Percentiles rank a stretch among this genome's conserved stretches.
phyloP scores from a whole-genome alignment of 1,139 yeast genomes.

The Suhomyces yuchorum region DNA sequence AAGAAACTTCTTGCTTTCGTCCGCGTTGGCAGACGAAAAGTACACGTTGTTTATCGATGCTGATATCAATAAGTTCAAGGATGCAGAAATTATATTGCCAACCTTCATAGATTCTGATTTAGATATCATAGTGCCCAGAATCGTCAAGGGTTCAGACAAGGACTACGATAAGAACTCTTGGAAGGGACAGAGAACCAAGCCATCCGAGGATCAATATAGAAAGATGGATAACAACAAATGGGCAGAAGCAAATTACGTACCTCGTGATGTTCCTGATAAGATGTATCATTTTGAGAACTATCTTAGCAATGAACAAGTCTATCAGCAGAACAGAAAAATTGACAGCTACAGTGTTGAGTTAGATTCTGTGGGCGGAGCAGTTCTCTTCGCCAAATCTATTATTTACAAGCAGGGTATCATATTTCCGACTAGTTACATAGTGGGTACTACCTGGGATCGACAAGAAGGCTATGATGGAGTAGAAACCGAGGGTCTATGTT shows the following conservation, averaged over 20 bases:
- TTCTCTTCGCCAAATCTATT: slow-evolving; percentile 43
- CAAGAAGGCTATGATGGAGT: slow-evolving; percentile 55
- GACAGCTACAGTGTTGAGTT: slow-evolving; percentile 29
- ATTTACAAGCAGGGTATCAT: slow-evolving; percentile 47
- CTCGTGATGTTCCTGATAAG: slow-evolving; percentile 33
- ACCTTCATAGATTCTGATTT: slow-evolving; percentile 33
- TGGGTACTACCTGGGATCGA: slow-evolving; percentile 53
- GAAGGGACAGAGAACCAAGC: slow-evolving; percentile 46
- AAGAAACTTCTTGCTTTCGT: slow-evolving; percentile 37
- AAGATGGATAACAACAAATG: slow-evolving; percentile 35
- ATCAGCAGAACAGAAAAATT: slow-evolving; percentile 15
- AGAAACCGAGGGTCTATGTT: slow-evolving; percentile 56
- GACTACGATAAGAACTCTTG: slow-evolving; percentile 51
- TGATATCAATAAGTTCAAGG: slow-evolving; percentile 38
- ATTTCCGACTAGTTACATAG: slow-evolving; percentile 47
- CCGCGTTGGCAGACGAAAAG: slow-evolving; percentile 32
- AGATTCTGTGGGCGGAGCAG: slow-evolving; percentile 55
- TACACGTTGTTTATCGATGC: slow-evolving; percentile 49
- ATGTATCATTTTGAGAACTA: slow-evolving; percentile 37
- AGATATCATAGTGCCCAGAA: slow-evolving; percentile 48
- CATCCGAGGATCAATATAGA: slow-evolving; percentile 34
- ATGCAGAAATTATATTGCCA: slow-evolving; percentile 27
- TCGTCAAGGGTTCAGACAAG: slow-evolving; percentile 31
- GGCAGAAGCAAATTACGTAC: slow-evolving; percentile 41
- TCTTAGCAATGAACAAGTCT: slow-evolving; percentile 21